These are phyloP conservation scores for Umbelopsis sp. DNA, from an alignment of 192 early-diverging fungal species.

Conservation along the genomic window DNA sequence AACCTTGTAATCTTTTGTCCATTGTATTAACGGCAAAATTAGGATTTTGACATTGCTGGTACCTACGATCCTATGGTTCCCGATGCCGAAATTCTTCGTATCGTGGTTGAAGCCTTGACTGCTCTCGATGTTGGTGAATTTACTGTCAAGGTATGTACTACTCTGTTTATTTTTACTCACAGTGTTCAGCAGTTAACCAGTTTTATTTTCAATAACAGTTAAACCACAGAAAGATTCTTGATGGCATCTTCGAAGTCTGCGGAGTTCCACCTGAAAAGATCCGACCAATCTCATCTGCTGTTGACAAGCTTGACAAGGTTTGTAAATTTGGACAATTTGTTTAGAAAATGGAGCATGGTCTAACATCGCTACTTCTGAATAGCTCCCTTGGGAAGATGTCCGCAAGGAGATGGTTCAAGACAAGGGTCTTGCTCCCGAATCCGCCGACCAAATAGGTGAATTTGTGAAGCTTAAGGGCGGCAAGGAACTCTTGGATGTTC, in stretches of 20 bases:
- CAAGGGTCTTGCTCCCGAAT: conserved; percentile 77
- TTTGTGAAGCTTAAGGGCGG: conserved; percentile 86
- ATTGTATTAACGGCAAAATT: background rate
- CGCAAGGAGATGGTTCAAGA: conserved; percentile 92
- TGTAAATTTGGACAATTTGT: background rate
- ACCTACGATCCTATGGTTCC: conserved; percentile 95
- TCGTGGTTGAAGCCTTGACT: conserved; percentile 81
- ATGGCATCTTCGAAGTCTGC: conserved; percentile 96
- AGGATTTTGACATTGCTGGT: conserved; percentile 98
- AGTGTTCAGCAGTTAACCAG: background rate
- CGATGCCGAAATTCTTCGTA: conserved; percentile 86
- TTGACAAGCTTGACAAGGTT: conserved; percentile 97
- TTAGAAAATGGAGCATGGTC: background rate
- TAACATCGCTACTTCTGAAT: background rate
- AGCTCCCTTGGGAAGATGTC: conserved; percentile 91
- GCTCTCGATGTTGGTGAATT: conserved; percentile 86
- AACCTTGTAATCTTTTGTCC: background rate
- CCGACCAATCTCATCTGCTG: conserved; percentile 92
- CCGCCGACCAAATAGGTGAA: conserved; percentile 91
- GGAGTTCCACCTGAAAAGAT: conserved; percentile 90
- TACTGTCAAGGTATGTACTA: conserved; percentile 74
- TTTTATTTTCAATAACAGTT: conserved; percentile 42
- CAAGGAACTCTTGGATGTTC: conserved; percentile 72
- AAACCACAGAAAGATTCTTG: conserved; percentile 96
- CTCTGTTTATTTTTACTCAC: background rate